phyloP scores from a whole-genome alignment of 139 green algal species.

The Chlamydomonas eustigma region DNA sequence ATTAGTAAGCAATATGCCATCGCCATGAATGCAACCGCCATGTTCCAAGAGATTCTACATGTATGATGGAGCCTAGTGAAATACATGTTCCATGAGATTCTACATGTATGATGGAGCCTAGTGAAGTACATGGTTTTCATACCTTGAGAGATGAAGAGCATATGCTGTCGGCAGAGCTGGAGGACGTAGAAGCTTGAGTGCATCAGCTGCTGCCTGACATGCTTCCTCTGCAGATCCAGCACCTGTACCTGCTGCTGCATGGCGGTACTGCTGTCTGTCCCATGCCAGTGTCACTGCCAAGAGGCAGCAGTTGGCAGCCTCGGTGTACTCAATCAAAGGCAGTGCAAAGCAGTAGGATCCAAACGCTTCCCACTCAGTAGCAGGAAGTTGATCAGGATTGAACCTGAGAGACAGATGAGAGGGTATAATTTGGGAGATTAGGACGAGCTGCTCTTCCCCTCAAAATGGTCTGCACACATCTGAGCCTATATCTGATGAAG shows the following conservation, averaged over 20 bases:
- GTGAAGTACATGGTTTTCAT: no score
- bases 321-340: conserved; percentile 67
- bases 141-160: conserved; percentile 6
- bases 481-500: not conserved
- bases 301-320: conserved; percentile 39
- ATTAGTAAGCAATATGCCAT: no score
- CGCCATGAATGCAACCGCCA: not conserved
- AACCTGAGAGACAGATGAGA: conserved; percentile 41
- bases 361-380: conserved; percentile 48
- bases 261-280: conserved; percentile 19
- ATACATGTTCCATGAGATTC: no score
- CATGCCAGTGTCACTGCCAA: conserved; percentile 74
- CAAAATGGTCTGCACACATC: conserved; percentile 1
- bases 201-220: not conserved
- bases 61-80: no score
- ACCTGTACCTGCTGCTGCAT: not conserved
- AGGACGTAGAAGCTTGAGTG: not conserved
- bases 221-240: not conserved
- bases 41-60: not conserved
- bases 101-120: no score
- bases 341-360: conserved; percentile 78
- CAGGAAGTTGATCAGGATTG: conserved; percentile 20
- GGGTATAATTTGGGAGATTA: no score
- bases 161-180: conserved; percentile 8
- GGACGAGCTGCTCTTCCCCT: no score